These are phyloP conservation scores for Arthrinium phaeospermum DNA, from an alignment of 2,329 filamentous ascomycete species.

Conservation along the genomic window DNA sequence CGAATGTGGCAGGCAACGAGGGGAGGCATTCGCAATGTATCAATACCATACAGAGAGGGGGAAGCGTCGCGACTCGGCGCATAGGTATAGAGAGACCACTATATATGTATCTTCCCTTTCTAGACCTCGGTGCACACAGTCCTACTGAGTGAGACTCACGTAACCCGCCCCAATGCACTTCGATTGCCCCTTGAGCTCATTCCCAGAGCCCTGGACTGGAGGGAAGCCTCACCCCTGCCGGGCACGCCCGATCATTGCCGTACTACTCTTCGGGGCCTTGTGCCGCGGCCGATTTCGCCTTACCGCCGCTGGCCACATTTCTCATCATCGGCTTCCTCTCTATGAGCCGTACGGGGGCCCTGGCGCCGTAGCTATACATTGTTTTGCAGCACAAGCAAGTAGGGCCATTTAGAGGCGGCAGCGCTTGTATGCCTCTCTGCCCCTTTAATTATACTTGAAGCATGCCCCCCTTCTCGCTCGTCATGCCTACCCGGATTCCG, in stretches of 20 bases:
- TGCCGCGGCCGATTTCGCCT: neutral
- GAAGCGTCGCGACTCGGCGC: neutral
- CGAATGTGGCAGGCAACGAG: neutral
- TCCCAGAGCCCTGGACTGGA: neutral
- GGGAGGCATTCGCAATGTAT: conserved; percentile 10
- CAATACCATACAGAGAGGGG: conserved; percentile 14
- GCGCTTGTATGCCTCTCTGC: neutral
- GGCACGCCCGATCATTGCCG: neutral
- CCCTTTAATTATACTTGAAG: neutral
- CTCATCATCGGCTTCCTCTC: neutral
- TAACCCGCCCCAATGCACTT: neutral
- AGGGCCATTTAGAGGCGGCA: neutral
- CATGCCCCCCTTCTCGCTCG: no score
- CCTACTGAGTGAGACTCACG: no score
- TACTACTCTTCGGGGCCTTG: neutral
- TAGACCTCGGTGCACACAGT: neutral
- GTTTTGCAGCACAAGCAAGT: no score
- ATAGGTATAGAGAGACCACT: neutral
- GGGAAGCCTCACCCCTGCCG: neutral
- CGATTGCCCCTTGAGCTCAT: neutral
- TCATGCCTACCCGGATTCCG: neutral
- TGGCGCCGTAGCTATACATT: neutral
- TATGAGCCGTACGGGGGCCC: neutral
- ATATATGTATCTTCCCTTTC: neutral
- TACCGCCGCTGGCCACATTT: neutral